These are phyloP conservation scores for Batkoa obscura DNA, from an alignment of 371 early-diverging fungal species.

Conservation along the genomic window DNA sequence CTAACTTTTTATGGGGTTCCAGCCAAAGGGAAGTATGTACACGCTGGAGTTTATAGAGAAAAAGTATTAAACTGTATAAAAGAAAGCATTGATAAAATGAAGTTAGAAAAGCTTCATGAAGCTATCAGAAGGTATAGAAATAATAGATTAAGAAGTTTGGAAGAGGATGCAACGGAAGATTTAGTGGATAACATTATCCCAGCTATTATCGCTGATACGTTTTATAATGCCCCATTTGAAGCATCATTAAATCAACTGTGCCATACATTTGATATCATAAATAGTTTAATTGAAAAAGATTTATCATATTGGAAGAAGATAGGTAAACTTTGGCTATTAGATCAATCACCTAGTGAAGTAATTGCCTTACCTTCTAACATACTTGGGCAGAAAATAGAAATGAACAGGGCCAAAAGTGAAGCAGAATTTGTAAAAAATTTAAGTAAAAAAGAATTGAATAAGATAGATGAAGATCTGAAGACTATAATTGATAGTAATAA, in stretches of 20 bases:
- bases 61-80: conserved; percentile 15
- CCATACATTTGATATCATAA: conserved; percentile 24
- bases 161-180: conserved; percentile 39
- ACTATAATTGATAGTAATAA: conserved; percentile 34
- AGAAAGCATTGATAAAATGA: conserved; percentile 14
- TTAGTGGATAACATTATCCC: conserved; percentile 24
- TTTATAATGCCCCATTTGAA: conserved; percentile 6
- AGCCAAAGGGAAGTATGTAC: conserved; percentile 4
- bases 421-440: conserved; percentile 16
- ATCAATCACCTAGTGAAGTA: conserved; percentile 29
- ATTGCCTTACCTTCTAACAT: conserved; percentile 28
- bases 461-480: conserved; percentile 18
- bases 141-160: conserved; percentile 25
- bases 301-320: conserved; percentile 37
- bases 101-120: conserved; percentile 12
- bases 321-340: conserved; percentile 29
- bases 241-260: conserved; percentile 10
- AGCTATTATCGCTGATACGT: conserved; percentile 35
- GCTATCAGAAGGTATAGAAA: conserved; percentile 17
- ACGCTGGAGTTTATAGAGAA: conserved; percentile 13
- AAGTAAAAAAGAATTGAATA: conserved; percentile 25
- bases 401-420: conserved; percentile 14
- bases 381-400: conserved; percentile 25
- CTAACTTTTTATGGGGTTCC: conserved; percentile 41
- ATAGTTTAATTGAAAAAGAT: conserved; percentile 22